Conservation (phyloP, 495 filamentous ascomycete genomes). For the Glutinoglossum americanum region DNA sequence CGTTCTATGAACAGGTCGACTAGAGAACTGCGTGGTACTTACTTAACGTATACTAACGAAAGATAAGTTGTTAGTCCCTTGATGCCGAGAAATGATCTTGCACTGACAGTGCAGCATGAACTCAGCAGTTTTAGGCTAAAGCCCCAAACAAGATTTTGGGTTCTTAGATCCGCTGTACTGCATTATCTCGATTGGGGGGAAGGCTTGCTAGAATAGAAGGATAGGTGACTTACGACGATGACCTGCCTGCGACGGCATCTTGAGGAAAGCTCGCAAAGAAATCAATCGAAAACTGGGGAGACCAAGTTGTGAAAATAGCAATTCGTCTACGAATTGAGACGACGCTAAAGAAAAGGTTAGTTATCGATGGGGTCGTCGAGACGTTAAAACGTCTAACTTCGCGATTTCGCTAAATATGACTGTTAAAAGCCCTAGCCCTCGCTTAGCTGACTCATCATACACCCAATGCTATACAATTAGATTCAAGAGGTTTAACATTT, state of each 20-base stretch:
- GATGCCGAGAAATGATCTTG: not conserved
- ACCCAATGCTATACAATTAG: too few relatives aligned
- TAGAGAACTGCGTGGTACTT: slow-evolving; percentile 22
- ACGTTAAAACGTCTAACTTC: not conserved
- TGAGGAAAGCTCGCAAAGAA: slow-evolving; percentile 15
- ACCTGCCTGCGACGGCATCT: slow-evolving; percentile 66
- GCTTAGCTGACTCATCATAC: not conserved
- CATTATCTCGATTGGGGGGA: not conserved
- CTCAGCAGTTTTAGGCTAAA: not conserved
- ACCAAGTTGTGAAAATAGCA: not conserved
- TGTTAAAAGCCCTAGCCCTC: not conserved
- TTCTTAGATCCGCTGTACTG: not conserved
- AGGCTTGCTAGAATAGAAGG: slow-evolving; percentile 1
- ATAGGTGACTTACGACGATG: slow-evolving; percentile 50
- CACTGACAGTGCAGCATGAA: not conserved
- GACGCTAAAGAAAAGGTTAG: not conserved
- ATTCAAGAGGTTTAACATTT: too few relatives aligned
- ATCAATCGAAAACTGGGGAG: not conserved
- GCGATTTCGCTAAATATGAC: not conserved
- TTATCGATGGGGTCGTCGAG: not conserved
- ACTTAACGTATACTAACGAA: slow-evolving; percentile 74
- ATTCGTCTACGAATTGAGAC: not conserved
- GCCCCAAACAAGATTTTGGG: not conserved
- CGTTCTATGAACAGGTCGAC: not conserved
- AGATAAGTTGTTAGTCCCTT: slow-evolving; percentile 11